These are phyloP conservation scores for Apostasia ramifera DNA, from an alignment of 106 monocot genomes.

Conservation along the genomic window DNA sequence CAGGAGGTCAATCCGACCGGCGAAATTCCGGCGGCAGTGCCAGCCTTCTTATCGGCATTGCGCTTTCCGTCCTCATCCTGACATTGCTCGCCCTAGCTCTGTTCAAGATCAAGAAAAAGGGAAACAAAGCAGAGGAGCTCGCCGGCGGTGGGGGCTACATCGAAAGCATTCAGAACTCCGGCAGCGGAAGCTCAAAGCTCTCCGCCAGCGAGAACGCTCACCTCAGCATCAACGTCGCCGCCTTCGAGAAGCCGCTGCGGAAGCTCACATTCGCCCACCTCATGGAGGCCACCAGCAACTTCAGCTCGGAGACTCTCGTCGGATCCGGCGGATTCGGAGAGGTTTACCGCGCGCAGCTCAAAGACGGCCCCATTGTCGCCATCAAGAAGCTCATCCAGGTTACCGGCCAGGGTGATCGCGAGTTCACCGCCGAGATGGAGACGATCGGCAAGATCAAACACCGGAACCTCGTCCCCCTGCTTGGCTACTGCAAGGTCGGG, in stretches of 20 bases:
- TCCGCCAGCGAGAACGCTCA: constrained; percentile 54
- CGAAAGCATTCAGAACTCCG: constrained; percentile 37
- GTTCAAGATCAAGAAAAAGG: constrained; percentile 35
- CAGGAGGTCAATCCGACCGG: background rate
- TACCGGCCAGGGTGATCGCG: constrained; percentile 66
- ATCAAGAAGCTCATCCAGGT: constrained; percentile 77
- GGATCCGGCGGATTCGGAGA: constrained; percentile 86
- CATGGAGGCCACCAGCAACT: constrained; percentile 77
- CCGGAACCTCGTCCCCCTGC: constrained; percentile 70
- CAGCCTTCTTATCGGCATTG: constrained; percentile 49
- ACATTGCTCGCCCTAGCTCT: constrained; percentile 19
- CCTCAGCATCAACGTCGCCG: constrained; percentile 69
- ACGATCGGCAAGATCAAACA: constrained; percentile 86
- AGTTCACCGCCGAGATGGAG: constrained; percentile 91
- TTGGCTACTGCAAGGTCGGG: constrained; percentile 84
- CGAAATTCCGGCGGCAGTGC: constrained; percentile 10
- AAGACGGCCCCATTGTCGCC: constrained; percentile 54
- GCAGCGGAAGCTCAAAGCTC: constrained; percentile 47
- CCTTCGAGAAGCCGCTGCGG: constrained; percentile 68
- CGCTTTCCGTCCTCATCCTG: constrained; percentile 40
- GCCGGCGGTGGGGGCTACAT: constrained; percentile 17
- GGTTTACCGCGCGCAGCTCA: constrained; percentile 69
- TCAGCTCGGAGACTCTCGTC: constrained; percentile 61
- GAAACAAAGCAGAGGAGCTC: constrained; percentile 19
- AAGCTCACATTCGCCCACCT: constrained; percentile 70